Base-by-base conservation (phyloP, 78 protist genomes). In the Anaeramoeba flamelloides region DNA sequence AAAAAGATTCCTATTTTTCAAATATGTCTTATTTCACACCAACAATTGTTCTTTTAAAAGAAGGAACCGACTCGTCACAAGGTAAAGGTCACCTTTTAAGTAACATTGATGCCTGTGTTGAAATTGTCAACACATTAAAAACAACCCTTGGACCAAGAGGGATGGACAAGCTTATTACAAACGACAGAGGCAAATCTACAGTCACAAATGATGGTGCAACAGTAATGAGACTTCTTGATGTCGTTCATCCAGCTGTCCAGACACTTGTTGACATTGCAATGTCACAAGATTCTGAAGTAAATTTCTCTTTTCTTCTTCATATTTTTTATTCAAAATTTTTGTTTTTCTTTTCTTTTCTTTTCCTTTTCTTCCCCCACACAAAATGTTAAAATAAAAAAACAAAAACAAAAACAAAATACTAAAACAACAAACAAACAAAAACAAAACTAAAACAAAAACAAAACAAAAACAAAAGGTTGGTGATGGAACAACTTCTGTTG, bases 201-300 rank as follows among this genome's bases (percentile, higher is more conserved):
- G 93, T 98, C 77, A 90, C 98, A 33, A 98, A 98, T 85, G 99
- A 98, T 76, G 99, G 99, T 4, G 99, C 99, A 22, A 98, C 99
- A 39, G 89, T 98, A n/a, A 90, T 98, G 93, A 87, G 89, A 78
- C 81, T 91, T 64, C 91, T 98, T 40, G 97, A 97, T 75, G 90
- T 97, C 79, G 98, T 92, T 2, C 99, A 98, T 82, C 99, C 99
- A 22, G 99, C 99, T 1, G 98, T 98, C 12, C 33, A 64, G 40
- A 88, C 96, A 36, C 92, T 98, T 32, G 99, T 96, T 2, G 99
- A 98, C 79, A 95, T 98, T 77, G 98, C 99, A 3, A 79, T 82
- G n/a, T 82, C 96, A 4, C 99, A 97, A 84, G 99, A 95, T 79
- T 80, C 87, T 1, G 98, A 95, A 85, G 94, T 91, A n/a, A n/a